Evolutionary conservation across 1,284 basidiomycete genomes (phyloP).

Genomic region (Megacollybia platyphylla): DNA sequence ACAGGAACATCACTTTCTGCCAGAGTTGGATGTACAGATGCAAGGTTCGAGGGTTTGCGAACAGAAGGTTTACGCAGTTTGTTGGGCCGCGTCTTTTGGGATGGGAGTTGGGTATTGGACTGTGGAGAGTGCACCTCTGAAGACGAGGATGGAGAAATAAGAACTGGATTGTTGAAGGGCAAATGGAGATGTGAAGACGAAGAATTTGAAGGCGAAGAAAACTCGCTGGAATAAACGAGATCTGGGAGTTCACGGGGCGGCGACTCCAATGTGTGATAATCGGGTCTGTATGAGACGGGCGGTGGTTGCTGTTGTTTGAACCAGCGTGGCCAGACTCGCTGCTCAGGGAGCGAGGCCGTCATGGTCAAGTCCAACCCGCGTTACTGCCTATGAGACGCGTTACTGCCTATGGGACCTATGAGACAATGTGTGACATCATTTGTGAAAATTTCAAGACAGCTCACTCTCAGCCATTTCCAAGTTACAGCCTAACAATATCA

Average conservation of each 20-base stretch:
- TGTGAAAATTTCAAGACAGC: no score
- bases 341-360: no score
- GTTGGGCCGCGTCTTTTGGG: background rate
- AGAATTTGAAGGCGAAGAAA: background rate
- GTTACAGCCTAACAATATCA: no score
- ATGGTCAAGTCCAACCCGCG: no score
- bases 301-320: no score
- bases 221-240: slow-evolving; percentile 1
- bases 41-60: background rate
- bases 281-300: no score
- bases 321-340: no score
- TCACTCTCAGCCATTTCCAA: no score
- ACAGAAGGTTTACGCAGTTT: background rate
- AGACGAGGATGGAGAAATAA: background rate
- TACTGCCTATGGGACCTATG: no score
- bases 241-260: slow-evolving; percentile 7
- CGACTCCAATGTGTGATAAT: background rate
- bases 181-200: slow-evolving; percentile 1
- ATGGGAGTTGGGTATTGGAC: background rate
- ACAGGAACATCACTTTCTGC: background rate
- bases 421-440: no score
- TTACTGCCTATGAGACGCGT: no score
- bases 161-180: background rate
- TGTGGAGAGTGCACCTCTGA: no score
- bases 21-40: background rate